These are phyloP conservation scores for Trapa bicornis DNA, from an alignment of 345 rosid genomes.

Conservation along the genomic window DNA sequence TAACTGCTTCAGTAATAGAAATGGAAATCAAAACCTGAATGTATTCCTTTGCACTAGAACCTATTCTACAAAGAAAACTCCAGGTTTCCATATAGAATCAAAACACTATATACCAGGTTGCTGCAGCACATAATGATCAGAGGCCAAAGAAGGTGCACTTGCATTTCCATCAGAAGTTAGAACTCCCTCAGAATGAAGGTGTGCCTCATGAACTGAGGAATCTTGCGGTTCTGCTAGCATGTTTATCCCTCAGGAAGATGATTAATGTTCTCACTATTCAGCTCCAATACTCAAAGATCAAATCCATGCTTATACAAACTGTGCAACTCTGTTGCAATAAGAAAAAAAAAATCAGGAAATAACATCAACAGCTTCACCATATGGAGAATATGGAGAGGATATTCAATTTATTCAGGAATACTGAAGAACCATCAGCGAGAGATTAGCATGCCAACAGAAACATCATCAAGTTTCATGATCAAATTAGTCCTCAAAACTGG, in stretches of 20 bases:
- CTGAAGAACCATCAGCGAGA: too few species aligned
- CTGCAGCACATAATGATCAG: constrained; percentile 22
- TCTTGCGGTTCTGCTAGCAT: constrained; percentile 29
- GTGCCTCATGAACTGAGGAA: constrained; percentile 20
- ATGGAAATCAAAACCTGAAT: constrained; percentile 7
- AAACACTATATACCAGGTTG: constrained; percentile 45
- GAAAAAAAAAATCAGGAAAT: neutral
- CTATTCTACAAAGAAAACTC: constrained; percentile 4
- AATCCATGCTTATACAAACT: neutral
- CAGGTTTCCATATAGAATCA: constrained; percentile 5
- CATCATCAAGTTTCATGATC: neutral
- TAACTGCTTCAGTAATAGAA: constrained; percentile 29
- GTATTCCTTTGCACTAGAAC: neutral
- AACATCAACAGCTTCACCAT: neutral
- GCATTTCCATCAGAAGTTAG: constrained; percentile 34
- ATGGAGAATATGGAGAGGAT: neutral
- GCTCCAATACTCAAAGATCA: constrained; percentile 5
- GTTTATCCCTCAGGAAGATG: constrained; percentile 20
- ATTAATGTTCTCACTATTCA: constrained; percentile 16
- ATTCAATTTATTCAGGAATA: too few species aligned
- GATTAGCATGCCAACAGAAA: neutral
- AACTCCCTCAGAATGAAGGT: constrained; percentile 19
- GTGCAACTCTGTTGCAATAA: neutral
- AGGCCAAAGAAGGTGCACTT: constrained; percentile 24
- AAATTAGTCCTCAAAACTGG: too few species aligned